Evolutionary conservation across 2,329 filamentous ascomycete genomes (phyloP).

Genomic region (Albophoma yamanashiensis): DNA sequence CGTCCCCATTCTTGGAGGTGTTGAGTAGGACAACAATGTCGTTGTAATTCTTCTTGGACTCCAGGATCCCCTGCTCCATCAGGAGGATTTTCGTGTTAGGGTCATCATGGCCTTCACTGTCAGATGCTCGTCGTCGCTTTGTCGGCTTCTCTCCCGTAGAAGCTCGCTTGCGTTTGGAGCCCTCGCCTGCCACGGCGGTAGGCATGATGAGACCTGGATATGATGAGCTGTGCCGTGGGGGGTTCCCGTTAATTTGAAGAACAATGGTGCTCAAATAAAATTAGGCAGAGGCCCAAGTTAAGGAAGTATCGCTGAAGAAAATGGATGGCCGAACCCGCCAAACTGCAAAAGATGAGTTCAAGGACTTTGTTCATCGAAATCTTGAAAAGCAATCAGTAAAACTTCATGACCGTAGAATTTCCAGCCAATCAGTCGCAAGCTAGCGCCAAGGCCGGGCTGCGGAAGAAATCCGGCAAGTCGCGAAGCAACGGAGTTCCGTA

Average conservation of each 20-base stretch:
- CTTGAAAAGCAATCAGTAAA: background rate
- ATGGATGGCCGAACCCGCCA: background rate
- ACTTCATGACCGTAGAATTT: constrained; percentile 3
- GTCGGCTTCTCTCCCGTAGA: constrained; percentile 30
- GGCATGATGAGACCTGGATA: constrained; percentile 14
- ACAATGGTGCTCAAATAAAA: background rate
- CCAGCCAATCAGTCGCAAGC: constrained; percentile 3
- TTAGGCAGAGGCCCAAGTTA: too few species aligned
- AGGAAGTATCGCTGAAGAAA: background rate
- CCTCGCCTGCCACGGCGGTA: constrained; percentile 4
- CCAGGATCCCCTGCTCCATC: constrained; percentile 70
- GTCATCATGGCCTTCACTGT: constrained; percentile 35
- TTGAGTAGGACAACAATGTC: constrained; percentile 68
- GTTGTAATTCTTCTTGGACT: constrained; percentile 86
- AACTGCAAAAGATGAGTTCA: background rate
- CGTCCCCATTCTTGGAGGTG: constrained; percentile 32
- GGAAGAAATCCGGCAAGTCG: constrained; percentile 13
- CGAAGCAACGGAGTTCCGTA: constrained; percentile 1
- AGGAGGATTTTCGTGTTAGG: constrained; percentile 56
- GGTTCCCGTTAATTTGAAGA: background rate
- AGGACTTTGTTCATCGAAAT: background rate
- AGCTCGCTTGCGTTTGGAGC: constrained; percentile 41
- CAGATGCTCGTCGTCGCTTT: constrained; percentile 40
- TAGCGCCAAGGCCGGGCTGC: constrained; percentile 3
- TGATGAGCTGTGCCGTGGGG: background rate